Percentiles rank a stretch among this genome's conserved stretches.
Evolutionary conservation across 306 rosid genomes (phyloP).

Genomic region (Quercus variabilis): DNA sequence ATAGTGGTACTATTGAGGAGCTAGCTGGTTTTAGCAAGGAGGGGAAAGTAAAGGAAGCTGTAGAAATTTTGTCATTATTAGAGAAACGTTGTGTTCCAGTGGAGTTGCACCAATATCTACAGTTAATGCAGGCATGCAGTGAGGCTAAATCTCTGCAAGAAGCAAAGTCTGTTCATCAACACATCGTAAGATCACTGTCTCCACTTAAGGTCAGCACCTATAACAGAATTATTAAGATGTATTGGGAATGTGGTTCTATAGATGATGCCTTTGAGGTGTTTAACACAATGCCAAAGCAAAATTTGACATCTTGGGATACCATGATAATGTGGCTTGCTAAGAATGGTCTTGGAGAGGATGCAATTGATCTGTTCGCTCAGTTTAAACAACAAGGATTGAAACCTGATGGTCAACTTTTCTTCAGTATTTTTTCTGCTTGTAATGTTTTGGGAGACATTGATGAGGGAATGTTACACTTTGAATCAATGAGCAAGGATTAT

Average conservation of each 20-base stretch:
- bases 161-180: too few relatives aligned
- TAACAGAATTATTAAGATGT: too few relatives aligned
- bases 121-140: too few relatives aligned
- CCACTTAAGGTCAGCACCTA: too few relatives aligned
- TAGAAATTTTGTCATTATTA: too few relatives aligned
- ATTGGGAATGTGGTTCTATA: conserved; percentile 20
- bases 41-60: conserved; percentile 74
- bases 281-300: conserved; percentile 52
- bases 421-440: conserved; percentile 62
- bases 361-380: conserved; percentile 40
- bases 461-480: too few relatives aligned
- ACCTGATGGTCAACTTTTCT: conserved; percentile 71
- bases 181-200: too few relatives aligned
- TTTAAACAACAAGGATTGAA: conserved; percentile 56
- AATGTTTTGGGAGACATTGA: conserved; percentile 12
- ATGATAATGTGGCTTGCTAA: conserved; percentile 47
- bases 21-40: conserved; percentile 55
- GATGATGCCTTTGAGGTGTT: conserved; percentile 57
- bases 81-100: too few relatives aligned
- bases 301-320: conserved; percentile 77
- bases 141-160: too few relatives aligned
- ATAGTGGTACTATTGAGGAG: conserved; percentile 49
- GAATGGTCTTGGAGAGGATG: too few relatives aligned
- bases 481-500: too few relatives aligned
- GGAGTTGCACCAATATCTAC: too few relatives aligned